A percentile compares a stretch with the other conserved stretches of the same genome.
Evolutionary conservation across 192 early-diverging fungal genomes (phyloP).

Genomic region (Coemansia sp.): DNA sequence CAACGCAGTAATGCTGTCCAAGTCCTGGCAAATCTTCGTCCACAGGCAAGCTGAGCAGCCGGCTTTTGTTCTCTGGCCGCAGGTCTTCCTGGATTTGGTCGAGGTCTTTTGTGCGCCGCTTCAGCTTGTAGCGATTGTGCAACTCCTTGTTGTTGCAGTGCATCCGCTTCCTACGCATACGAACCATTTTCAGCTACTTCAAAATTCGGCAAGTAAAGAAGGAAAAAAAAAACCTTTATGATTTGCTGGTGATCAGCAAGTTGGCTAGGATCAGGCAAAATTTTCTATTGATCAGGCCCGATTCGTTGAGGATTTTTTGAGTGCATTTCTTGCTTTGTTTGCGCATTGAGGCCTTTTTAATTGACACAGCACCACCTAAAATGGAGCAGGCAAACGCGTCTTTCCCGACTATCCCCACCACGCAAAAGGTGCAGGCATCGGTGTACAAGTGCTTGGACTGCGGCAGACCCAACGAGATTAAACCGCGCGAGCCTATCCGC

Average conservation of each 20-base stretch:
- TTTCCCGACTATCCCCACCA: conserved; percentile 4
- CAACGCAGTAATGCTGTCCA: conserved; percentile 89
- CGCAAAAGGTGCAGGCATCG: conserved; percentile 12
- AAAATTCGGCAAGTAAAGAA: background rate
- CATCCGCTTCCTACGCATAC: conserved; percentile 50
- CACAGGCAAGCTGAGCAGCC: conserved; percentile 59
- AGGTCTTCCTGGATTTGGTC: conserved; percentile 95
- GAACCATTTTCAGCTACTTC: conserved; percentile 24
- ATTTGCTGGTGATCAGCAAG: background rate
- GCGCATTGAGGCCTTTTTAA: conserved; percentile 1
- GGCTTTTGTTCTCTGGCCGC: conserved; percentile 63
- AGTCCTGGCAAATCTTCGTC: conserved; percentile 88
- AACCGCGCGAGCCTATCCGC: conserved; percentile 92
- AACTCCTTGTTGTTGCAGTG: conserved; percentile 64
- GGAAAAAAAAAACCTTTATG: background rate
- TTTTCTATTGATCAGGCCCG: background rate
- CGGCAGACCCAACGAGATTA: conserved; percentile 85
- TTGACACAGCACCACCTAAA: background rate
- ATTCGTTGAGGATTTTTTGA: background rate
- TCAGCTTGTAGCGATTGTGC: conserved; percentile 76
- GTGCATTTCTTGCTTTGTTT: conserved; percentile 5
- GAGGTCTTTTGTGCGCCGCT: conserved; percentile 85
- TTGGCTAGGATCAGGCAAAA: conserved; percentile 6
- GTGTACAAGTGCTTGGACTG: conserved; percentile 61
- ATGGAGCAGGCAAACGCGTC: conserved; percentile 9